Evolutionary conservation across 768 basidiomycete species (phyloP).

Genomic region (Boletales sp.): DNA sequence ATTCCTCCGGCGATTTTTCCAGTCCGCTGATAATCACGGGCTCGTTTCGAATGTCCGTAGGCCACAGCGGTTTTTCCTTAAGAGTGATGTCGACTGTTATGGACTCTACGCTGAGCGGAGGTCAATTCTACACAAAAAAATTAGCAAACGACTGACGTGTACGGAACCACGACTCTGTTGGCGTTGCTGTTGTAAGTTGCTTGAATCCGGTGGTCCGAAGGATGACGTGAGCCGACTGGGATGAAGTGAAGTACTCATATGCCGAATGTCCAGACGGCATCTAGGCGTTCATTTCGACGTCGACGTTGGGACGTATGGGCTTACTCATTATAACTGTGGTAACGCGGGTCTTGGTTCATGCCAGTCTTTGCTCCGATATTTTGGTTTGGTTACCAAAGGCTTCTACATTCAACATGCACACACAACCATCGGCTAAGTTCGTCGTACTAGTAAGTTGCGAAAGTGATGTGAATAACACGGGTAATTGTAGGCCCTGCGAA

Average conservation of each 20-base stretch:
- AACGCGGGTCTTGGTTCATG: not conserved
- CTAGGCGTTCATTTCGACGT: slow-evolving; percentile 67
- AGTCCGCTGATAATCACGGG: slow-evolving; percentile 58
- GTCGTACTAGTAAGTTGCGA: no score
- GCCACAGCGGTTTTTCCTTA: slow-evolving; percentile 73
- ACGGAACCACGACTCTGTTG: slow-evolving; percentile 30
- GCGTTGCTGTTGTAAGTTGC: slow-evolving; percentile 20
- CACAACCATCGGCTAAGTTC: not conserved
- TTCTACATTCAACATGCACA: slow-evolving; percentile 15
- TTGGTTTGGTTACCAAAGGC: slow-evolving; percentile 9
- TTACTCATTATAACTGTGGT: slow-evolving; percentile 14
- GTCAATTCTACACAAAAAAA: not conserved
- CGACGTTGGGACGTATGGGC: slow-evolving; percentile 3
- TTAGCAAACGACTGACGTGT: slow-evolving; percentile 32
- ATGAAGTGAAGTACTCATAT: slow-evolving; percentile 9
- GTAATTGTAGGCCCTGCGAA: no score
- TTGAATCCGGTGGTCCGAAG: slow-evolving; percentile 42
- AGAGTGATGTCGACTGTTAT: slow-evolving; percentile 60
- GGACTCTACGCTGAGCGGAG: slow-evolving; percentile 48
- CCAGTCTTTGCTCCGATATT: not conserved
- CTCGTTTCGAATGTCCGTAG: slow-evolving; percentile 77
- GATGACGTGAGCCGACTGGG: slow-evolving; percentile 7
- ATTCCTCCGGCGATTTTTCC: slow-evolving; percentile 78
- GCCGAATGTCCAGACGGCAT: slow-evolving; percentile 37
- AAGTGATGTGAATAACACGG: no score